These are phyloP conservation scores for Solanum stenotomum DNA, from an alignment of 257 asterid genomes.

Conservation along the genomic window DNA sequence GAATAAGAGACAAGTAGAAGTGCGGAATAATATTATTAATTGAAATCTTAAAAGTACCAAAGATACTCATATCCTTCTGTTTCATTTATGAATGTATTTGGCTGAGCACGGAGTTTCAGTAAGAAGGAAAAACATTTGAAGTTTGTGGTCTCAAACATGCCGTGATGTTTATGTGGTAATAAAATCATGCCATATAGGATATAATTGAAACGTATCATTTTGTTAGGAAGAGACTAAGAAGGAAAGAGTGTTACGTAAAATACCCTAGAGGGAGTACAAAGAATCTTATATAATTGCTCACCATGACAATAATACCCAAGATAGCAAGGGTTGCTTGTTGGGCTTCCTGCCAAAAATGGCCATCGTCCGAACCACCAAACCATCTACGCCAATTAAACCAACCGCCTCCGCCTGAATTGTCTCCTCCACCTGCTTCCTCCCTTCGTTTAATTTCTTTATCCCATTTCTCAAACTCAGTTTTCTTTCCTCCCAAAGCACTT, in stretches of 20 bases:
- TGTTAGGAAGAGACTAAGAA: background rate
- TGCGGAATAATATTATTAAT: background rate
- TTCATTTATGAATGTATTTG: background rate
- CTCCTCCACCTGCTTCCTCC: slow-evolving; percentile 82
- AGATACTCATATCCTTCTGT: background rate
- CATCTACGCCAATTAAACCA: slow-evolving; percentile 69
- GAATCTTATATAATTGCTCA: slow-evolving; percentile 13
- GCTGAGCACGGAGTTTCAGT: background rate
- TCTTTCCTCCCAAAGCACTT: slow-evolving; percentile 83
- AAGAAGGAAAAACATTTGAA: background rate
- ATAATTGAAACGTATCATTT: background rate
- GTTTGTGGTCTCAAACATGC: background rate
- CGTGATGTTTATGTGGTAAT: background rate
- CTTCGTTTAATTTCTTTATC: slow-evolving; percentile 74
- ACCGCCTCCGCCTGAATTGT: slow-evolving; percentile 74
- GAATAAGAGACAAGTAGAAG: background rate
- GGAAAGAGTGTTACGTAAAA: background rate
- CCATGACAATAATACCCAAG: slow-evolving; percentile 59
- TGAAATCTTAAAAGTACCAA: background rate
- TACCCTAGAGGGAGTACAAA: background rate
- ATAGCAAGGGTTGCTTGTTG: slow-evolving; percentile 71
- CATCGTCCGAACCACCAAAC: slow-evolving; percentile 74
- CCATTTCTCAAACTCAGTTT: slow-evolving; percentile 80
- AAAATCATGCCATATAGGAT: background rate
- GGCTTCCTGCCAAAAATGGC: slow-evolving; percentile 87